Conservation (phyloP, 805 yeast species). For the Suhomyces sp. region DNA sequence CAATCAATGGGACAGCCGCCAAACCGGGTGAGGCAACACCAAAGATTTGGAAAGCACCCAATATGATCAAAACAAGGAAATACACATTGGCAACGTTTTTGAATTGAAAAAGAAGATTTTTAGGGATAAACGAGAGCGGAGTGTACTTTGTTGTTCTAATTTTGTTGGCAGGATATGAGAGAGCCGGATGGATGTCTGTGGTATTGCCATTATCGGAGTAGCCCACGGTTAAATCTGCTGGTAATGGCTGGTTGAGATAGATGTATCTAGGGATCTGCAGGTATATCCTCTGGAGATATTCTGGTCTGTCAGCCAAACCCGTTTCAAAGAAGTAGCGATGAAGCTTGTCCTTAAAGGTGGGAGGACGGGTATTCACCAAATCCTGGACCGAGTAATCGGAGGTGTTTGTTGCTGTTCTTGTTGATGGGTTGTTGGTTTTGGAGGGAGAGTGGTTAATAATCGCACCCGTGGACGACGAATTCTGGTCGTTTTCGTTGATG, state of each 20-base stretch:
- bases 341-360: conserved; percentile 12
- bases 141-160: conserved; percentile 65
- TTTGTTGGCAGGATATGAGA: conserved; percentile 52
- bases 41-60: conserved; percentile 54
- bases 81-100: conserved; percentile 60
- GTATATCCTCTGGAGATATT: conserved; percentile 38
- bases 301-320: conserved; percentile 29
- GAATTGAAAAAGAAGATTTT: conserved; percentile 54
- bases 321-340: conserved; percentile 15
- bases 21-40: conserved; percentile 74
- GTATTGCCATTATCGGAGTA: conserved; percentile 1
- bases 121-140: conserved; percentile 56
- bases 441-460: conserved; percentile 10
- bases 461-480: conserved; percentile 5
- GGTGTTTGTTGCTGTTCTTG: conserved; percentile 3
- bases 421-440: conserved; percentile 8
- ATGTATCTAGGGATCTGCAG: conserved; percentile 41
- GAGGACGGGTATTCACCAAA: conserved; percentile 11
- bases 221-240: conserved; percentile 32
- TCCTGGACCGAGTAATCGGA: conserved; percentile 10
- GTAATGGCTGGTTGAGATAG: conserved; percentile 51
- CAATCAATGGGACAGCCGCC: conserved; percentile 79
- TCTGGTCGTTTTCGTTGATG: conserved; percentile 3
- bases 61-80: conserved; percentile 52
- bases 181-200: conserved; percentile 23